Conservation (phyloP, 75 land plant genomes). For the Cunninghamia lanceolata region DNA sequence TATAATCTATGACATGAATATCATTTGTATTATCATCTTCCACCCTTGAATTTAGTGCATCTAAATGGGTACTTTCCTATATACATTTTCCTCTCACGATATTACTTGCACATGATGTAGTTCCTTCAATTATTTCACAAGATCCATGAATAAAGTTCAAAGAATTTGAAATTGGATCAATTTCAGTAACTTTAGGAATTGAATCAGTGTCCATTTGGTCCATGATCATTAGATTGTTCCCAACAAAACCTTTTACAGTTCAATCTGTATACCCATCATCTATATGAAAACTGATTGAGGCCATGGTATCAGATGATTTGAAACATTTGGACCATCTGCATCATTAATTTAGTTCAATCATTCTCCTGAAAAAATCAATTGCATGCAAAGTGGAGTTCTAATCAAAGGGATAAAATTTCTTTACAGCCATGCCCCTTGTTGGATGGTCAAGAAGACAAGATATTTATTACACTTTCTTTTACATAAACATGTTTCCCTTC, state of each 20-base stretch:
- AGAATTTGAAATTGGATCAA: neutral
- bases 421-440: neutral
- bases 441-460: neutral
- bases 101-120: neutral
- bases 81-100: neutral
- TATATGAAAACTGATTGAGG: neutral
- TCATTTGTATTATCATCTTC: neutral
- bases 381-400: neutral
- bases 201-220: neutral
- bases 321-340: neutral
- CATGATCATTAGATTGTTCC: neutral
- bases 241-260: neutral
- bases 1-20: neutral
- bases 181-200: neutral
- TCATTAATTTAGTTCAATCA: neutral
- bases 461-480: neutral
- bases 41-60: neutral
- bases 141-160: neutral
- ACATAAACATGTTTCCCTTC: neutral
- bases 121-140: neutral
- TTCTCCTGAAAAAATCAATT: neutral
- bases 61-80: neutral
- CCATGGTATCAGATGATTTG: neutral
- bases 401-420: neutral
- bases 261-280: neutral